Conservation (phyloP, 108 stramenopile genomes). For the Skeletonema grethae region DNA sequence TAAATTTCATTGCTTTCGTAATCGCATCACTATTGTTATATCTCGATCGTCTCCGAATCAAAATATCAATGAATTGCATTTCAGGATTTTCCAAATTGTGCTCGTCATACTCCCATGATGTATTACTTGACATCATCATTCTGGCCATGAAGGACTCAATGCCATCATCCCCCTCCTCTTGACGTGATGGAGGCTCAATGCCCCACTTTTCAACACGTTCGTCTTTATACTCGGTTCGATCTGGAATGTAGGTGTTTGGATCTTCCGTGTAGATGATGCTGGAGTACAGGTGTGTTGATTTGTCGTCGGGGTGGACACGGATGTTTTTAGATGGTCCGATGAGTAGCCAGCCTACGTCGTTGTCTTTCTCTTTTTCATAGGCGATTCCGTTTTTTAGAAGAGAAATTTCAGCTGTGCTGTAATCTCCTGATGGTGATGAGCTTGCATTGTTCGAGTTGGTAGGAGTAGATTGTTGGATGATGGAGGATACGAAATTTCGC, state of each 20-base stretch:
- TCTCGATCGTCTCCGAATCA: neutral
- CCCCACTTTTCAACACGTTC: conserved; percentile 12
- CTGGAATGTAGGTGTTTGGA: conserved; percentile 12
- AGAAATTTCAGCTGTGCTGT: neutral
- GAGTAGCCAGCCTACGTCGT: neutral
- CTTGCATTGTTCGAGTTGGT: neutral
- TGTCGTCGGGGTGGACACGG: conserved; percentile 2
- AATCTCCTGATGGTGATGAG: neutral
- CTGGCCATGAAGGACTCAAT: neutral
- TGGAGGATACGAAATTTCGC: too few species aligned
- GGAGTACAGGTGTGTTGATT: neutral
- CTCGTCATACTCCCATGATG: neutral
- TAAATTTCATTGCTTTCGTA: conserved; percentile 3
- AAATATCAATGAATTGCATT: conserved; percentile 6
- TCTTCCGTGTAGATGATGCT: conserved; percentile 7
- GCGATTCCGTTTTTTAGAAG: neutral
- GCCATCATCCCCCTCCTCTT: neutral
- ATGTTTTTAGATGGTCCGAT: neutral
- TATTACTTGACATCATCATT: neutral
- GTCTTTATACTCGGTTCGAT: neutral
- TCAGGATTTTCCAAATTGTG: neutral
- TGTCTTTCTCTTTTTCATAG: neutral
- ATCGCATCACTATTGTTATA: conserved; percentile 3
- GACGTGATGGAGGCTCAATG: neutral
- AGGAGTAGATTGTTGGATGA: too few species aligned